Base-by-base conservation (phyloP, 164 flowering plant species). In the Magnolia officinalis region DNA sequence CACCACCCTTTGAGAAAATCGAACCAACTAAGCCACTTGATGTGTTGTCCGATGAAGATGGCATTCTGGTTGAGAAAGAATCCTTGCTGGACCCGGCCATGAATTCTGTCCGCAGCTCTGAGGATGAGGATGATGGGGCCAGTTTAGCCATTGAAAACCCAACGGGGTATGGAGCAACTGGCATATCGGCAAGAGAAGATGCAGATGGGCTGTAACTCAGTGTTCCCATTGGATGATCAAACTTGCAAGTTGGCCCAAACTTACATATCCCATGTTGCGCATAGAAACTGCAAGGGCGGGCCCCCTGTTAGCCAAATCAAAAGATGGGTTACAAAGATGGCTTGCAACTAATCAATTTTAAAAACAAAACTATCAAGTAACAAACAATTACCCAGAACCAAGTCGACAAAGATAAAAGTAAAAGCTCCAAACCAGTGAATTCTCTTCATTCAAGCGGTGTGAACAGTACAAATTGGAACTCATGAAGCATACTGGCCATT, bases 121-220 rank as follows among this genome's bases (percentile, higher is more conserved):
- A 88, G 37, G 97, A 94, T 6, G 96, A 91, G 58, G 94, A 92
- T 49, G 96, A 90, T 20, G 99, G 93, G 20, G 95, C 97, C 75
- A 92, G 83, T n/a, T 92, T 90, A 55, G 87, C 94, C 29, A 85
- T 70, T 2, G 92, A 88, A 71, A 93, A 91, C 50, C 96, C 96
- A 68, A 90, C 90, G 18, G 98, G 96, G 79, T 90, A 96, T 19
- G 99, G 96, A 78, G 97, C 95, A 65, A 92, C 95, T n/a, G 99
- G 95, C 89, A 93, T 85, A 81, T 93, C 98, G 73, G 92, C 81
- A 63, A 94, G 93, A 76, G 98, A 96, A 45, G 99, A 96, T 58
- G 98, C 97, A 67, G 99, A 96, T 24, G 99, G 95, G 75, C 96
- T 90, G 87, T 93, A 92, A 78, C 90, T 89, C 74, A 94, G 78